phyloP scores from a whole-genome alignment of 192 early-diverging fungal genomes.

The Lobosporangium transversale region DNA sequence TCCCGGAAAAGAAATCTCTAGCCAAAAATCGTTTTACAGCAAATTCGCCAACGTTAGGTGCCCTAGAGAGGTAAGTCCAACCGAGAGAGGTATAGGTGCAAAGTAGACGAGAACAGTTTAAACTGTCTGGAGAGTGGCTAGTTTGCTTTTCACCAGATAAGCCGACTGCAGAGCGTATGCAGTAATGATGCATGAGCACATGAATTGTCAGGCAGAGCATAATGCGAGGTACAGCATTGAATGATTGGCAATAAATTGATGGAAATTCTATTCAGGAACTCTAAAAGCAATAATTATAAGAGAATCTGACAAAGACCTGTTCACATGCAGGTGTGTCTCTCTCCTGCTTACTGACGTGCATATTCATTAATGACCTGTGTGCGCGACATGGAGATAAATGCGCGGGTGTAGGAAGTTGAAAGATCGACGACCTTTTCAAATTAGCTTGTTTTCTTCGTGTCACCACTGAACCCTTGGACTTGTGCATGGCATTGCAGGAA shows the following conservation, averaged over 20 bases:
- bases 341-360: background rate
- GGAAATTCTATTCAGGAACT: slow-evolving; percentile 92
- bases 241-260: slow-evolving; percentile 89
- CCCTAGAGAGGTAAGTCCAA: slow-evolving; percentile 62
- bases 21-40: slow-evolving; percentile 80
- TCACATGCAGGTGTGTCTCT: too few species aligned
- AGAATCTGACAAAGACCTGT: too few species aligned
- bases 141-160: slow-evolving; percentile 92
- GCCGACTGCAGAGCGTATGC: slow-evolving; percentile 77
- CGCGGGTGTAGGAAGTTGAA: too few species aligned
- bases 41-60: slow-evolving; percentile 72
- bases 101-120: slow-evolving; percentile 89
- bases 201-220: slow-evolving; percentile 85
- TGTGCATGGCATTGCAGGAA: too few species aligned
- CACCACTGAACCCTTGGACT: background rate
- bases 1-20: slow-evolving; percentile 80
- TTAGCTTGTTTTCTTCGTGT: background rate
- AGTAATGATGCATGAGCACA: slow-evolving; percentile 90
- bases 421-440: background rate
- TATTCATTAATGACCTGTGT: background rate
- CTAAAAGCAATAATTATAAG: slow-evolving; percentile 41
- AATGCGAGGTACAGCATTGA: slow-evolving; percentile 84
- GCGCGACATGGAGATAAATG: too few species aligned
- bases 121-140: slow-evolving; percentile 87
- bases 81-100: slow-evolving; percentile 83